Conservation (phyloP, 2,329 filamentous ascomycete species). For the Penicillium sp. region DNA sequence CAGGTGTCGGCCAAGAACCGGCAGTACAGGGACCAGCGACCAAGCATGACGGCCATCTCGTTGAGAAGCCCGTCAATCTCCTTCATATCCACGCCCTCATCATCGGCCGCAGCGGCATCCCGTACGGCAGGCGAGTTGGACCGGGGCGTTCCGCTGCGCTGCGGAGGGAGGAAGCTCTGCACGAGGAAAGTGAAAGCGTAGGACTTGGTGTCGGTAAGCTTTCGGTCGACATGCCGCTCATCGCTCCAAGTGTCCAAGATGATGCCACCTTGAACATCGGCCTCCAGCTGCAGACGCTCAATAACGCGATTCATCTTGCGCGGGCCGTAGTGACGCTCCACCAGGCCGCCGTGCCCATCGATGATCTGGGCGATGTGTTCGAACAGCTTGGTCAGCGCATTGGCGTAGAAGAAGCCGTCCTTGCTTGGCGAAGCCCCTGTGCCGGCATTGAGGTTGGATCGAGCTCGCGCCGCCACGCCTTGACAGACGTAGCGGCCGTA, state of each 20-base stretch:
- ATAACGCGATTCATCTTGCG: slow-evolving; percentile 94
- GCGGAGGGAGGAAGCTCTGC: slow-evolving; percentile 84
- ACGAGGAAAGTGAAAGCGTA: slow-evolving; percentile 97
- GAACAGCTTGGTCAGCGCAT: slow-evolving; percentile 80
- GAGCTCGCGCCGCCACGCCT: slow-evolving; percentile 76
- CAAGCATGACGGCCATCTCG: slow-evolving; percentile 85
- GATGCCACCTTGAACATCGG: slow-evolving; percentile 91
- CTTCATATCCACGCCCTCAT: slow-evolving; percentile 93
- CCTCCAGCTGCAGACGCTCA: slow-evolving; percentile 83
- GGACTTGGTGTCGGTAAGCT: slow-evolving; percentile 88
- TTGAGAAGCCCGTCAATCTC: slow-evolving; percentile 80
- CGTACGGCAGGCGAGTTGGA: slow-evolving; percentile 59
- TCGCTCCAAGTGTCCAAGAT: slow-evolving; percentile 93
- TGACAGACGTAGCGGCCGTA: slow-evolving; percentile 95
- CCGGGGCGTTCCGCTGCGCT: slow-evolving; percentile 57
- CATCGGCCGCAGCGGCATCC: slow-evolving; percentile 54
- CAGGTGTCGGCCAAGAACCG: slow-evolving; percentile 83
- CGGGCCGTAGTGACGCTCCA: slow-evolving; percentile 84
- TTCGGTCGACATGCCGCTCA: slow-evolving; percentile 72
- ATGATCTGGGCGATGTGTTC: slow-evolving; percentile 97
- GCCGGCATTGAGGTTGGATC: slow-evolving; percentile 66
- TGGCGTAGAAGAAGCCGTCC: slow-evolving; percentile 85
- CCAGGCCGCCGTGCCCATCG: slow-evolving; percentile 78
- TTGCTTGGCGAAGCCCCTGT: slow-evolving; percentile 52
- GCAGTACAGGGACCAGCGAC: slow-evolving; percentile 84